Evolutionary conservation across 345 rosid species (phyloP).

Genomic region (Dimocarpus longan): DNA sequence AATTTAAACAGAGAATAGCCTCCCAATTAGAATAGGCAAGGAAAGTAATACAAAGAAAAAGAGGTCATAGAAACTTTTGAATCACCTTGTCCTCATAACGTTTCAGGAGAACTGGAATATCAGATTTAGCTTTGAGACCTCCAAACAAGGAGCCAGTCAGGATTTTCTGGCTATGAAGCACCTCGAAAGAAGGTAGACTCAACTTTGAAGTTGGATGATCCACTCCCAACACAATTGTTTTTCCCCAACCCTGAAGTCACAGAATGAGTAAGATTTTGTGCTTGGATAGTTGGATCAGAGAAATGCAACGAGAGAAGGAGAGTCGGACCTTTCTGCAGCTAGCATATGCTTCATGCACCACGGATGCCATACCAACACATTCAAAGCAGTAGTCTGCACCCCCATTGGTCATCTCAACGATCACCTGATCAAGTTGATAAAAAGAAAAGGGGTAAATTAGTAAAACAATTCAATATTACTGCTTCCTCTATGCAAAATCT

Average conservation of each 20-base stretch:
- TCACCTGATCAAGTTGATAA: slow-evolving; percentile 33
- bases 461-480: too few relatives aligned
- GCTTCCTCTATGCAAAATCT: too few relatives aligned
- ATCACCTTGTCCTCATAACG: slow-evolving; percentile 64
- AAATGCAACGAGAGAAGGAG: not conserved
- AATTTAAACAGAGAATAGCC: not conserved
- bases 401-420: slow-evolving; percentile 72
- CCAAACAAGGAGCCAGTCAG: slow-evolving; percentile 73
- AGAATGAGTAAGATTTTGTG: not conserved
- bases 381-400: slow-evolving; percentile 92
- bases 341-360: slow-evolving; percentile 71
- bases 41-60: not conserved
- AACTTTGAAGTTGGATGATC: slow-evolving; percentile 65
- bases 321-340: slow-evolving; percentile 62
- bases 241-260: slow-evolving; percentile 81
- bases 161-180: slow-evolving; percentile 61
- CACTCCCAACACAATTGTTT: slow-evolving; percentile 78
- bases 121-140: slow-evolving; percentile 80
- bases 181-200: slow-evolving; percentile 49
- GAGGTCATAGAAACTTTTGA: not conserved
- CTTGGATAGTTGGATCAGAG: not conserved
- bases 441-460: not conserved
- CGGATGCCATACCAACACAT: slow-evolving; percentile 61
- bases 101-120: slow-evolving; percentile 74
- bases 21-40: not conserved